Base-by-base conservation (phyloP, 331 rosid species). In the Malus hybrid region DNA sequence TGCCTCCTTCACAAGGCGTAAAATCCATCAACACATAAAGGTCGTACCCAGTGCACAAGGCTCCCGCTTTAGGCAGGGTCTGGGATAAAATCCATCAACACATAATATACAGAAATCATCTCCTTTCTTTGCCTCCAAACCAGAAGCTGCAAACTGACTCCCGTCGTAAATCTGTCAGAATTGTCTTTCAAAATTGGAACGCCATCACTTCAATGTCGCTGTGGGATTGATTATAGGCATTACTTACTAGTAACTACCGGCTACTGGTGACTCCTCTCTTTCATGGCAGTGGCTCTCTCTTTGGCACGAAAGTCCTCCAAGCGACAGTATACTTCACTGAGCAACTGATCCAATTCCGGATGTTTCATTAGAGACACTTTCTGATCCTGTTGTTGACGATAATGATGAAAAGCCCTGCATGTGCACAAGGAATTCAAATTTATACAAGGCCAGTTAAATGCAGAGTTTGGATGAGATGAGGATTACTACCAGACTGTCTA, bases 391-490 rank as follows among this genome's bases (percentile, higher is more conserved):
- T 55, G 72, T 74, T 83, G 83, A 46, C 97, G 86, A 44, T 86
- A 92, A 80, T 95, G 96, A 82, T 95, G 99, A 80, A 95, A 95
- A 3, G 99, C 99, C 99, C 99, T 95, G 93, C 82, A 85, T 32
- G 46, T 31, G 62, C 2, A 27, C 60, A 29, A 6, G 36, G 18
- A 19, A 32, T 36, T 15, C 52, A 18, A 73, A 31, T 29, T 56
- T 33, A 55, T 33, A 73, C 39, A 55, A 28, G 1, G 6, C 15
- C 16, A 56, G 29, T 71, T 57, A 59, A 5, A 20, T 56, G 57
- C 67, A 59, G 24, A 2, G 10, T 33, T 59, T 73, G 56, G 36
- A 36, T 15, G 24, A 73, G 27, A 36, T 8, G n/a, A 18, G 11
- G 33, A 57, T 34, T 13, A 34, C 42, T 34, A 56, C n/a, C 46